phyloP scores from a whole-genome alignment of 2,329 filamentous ascomycete species.

The Sclerotinia spermophila region DNA sequence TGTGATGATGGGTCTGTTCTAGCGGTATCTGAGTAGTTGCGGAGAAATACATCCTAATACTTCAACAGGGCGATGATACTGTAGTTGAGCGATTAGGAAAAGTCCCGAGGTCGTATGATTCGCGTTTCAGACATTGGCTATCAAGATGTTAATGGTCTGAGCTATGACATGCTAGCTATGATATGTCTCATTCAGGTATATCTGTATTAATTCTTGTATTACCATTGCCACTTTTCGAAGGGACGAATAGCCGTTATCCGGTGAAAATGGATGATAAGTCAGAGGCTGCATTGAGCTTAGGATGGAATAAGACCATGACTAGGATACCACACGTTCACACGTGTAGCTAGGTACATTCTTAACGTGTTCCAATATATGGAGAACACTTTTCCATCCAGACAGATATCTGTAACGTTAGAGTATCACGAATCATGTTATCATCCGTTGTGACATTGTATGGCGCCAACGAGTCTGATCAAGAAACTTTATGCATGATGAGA shows the following conservation, averaged over 20 bases:
- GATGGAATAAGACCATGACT: not conserved
- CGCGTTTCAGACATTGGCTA: slow-evolving; percentile 14
- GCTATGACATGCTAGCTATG: not conserved
- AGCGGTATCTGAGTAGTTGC: not conserved
- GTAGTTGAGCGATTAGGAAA: not conserved
- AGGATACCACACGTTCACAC: not conserved
- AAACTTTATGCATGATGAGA: not conserved
- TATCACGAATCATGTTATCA: not conserved
- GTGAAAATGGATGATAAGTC: not conserved
- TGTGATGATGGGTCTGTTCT: not conserved
- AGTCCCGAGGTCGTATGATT: slow-evolving; percentile 6
- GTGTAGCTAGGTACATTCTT: not conserved
- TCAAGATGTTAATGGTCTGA: not conserved
- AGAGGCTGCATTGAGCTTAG: not conserved
- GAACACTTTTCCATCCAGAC: not conserved
- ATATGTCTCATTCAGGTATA: not conserved
- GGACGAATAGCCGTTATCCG: not conserved
- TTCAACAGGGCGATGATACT: not conserved
- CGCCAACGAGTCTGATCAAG: not conserved
- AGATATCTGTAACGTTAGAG: not conserved
- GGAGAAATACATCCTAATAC: not conserved
- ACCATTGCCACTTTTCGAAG: not conserved
- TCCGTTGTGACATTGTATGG: not conserved
- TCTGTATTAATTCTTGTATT: not conserved
- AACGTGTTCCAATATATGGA: not conserved